Evolutionary conservation across 768 basidiomycete genomes (phyloP).

Genomic region (Termitomyces sp.): DNA sequence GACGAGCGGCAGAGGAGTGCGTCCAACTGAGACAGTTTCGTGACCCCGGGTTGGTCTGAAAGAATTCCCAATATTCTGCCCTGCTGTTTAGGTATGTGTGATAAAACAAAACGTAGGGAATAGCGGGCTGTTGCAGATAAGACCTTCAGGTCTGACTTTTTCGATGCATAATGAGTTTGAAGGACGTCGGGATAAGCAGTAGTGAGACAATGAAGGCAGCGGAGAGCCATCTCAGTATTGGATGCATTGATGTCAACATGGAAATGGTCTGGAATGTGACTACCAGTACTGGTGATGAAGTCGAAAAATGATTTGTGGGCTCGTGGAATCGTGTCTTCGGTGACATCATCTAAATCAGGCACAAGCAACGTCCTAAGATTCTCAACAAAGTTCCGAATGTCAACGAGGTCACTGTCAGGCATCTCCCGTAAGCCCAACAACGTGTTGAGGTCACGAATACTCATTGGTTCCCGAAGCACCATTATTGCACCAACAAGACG

Average conservation of each 20-base stretch:
- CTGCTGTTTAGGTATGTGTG: neutral
- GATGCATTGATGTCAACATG: neutral
- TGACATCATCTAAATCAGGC: neutral
- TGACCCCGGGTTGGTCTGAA: neutral
- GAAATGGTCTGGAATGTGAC: neutral
- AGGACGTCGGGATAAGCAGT: neutral
- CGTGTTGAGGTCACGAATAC: neutral
- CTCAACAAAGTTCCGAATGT: neutral
- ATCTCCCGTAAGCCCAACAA: neutral
- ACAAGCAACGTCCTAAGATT: neutral
- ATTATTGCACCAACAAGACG: neutral
- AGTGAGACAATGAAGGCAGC: neutral
- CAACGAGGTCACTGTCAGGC: neutral
- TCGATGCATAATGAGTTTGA: neutral
- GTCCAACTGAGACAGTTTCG: neutral
- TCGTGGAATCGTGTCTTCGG: neutral
- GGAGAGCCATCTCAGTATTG: neutral
- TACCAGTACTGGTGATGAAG: neutral
- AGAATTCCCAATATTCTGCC: neutral
- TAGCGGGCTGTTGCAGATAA: neutral
- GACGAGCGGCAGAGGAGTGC: neutral
- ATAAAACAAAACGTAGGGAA: neutral
- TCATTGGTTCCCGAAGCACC: neutral
- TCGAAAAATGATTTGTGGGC: neutral
- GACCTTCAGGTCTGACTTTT: neutral